phyloP scores from a whole-genome alignment of 2,329 filamentous ascomycete genomes.

The Beauveria scarabaeidicola region DNA sequence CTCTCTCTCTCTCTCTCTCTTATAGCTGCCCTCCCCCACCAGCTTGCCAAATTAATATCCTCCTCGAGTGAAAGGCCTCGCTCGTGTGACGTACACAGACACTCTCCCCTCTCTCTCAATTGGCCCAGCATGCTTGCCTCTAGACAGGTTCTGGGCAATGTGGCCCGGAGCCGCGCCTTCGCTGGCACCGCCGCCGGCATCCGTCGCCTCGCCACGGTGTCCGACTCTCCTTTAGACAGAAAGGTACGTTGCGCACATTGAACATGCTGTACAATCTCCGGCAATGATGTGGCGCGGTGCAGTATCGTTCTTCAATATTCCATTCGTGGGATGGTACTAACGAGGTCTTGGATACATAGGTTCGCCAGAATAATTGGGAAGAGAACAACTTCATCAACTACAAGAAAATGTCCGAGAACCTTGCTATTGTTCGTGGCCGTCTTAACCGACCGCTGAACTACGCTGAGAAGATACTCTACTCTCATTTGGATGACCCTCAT shows the following conservation, averaged over 20 bases:
- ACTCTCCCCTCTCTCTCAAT: conserved; percentile 23
- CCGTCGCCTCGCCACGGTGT: conserved; percentile 74
- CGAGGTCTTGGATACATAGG: conserved; percentile 27
- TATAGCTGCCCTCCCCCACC: conserved; percentile 20
- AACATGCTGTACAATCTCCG: background rate
- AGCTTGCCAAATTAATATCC: conserved; percentile 14
- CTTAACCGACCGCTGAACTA: conserved; percentile 90
- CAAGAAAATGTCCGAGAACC: conserved; percentile 98
- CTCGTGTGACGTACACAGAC: conserved; percentile 9
- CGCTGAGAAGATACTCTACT: conserved; percentile 98
- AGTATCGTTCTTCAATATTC: background rate
- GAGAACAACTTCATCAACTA: conserved; percentile 98
- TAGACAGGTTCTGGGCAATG: conserved; percentile 58
- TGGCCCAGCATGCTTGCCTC: conserved; percentile 56
- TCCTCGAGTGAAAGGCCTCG: conserved; percentile 9
- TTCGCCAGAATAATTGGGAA: conserved; percentile 96
- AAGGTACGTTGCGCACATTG: conserved; percentile 51
- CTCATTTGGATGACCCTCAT: conserved; percentile 93
- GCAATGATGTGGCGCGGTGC: background rate
- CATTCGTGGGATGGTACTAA: background rate
- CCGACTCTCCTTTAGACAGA: conserved; percentile 77
- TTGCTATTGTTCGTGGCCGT: conserved; percentile 77
- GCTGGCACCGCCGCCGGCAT: conserved; percentile 50
- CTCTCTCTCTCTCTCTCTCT: conserved; percentile 14
- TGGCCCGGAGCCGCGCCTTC: conserved; percentile 52